Base-by-base conservation (phyloP, 331 rosid genomes). In the Rosa hybrid region DNA sequence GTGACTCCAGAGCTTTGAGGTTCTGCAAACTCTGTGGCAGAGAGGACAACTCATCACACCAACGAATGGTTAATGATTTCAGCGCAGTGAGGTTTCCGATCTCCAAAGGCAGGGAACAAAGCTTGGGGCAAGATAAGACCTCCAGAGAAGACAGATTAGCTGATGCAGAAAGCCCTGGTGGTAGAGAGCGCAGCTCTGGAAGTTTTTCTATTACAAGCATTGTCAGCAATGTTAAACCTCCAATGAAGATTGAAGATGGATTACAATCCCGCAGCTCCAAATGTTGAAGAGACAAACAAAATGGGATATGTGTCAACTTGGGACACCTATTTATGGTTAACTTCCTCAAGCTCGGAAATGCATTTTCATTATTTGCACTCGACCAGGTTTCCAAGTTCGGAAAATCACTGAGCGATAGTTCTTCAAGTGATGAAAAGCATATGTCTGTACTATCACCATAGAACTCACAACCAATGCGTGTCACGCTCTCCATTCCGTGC, bases 51-150 rank as follows among this genome's bases (percentile, higher is more conserved):
- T 56, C 17, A 44, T 25, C 46, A 62, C 79, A 76, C 57, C 46
- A 25, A 11, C 30, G 39, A 42, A 76, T 44, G 25, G 71, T 7
- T 13, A 75, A 42, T 21, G 71, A 41, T 42, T 75, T 75, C 21
- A 75, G 48, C 2, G 14, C 13, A 75, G 44, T 4, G 2, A 79
- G 83, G 12, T 54, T 77, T n/a, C 57, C 83, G 5, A 83, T 39
- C 39, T 79, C 18, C 0, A 6, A 27, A 68, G 83, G 56, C 21
- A 71, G 7, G 2, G 6, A 6, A 7, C 30, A 18, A 30, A 79
- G 83, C 20, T 50, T 51, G 14, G 50, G 51, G 70, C 83, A 83
- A 3, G 80, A 83, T 46, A 62, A 68, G 41, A 79, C 69, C 41
- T 62, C 59, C 3, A 74, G 34, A 38, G 71, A 57, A 7, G 42